Evolutionary conservation across 2,329 filamentous ascomycete species (phyloP).

Genomic region (Trichoderma atrobrunneum): DNA sequence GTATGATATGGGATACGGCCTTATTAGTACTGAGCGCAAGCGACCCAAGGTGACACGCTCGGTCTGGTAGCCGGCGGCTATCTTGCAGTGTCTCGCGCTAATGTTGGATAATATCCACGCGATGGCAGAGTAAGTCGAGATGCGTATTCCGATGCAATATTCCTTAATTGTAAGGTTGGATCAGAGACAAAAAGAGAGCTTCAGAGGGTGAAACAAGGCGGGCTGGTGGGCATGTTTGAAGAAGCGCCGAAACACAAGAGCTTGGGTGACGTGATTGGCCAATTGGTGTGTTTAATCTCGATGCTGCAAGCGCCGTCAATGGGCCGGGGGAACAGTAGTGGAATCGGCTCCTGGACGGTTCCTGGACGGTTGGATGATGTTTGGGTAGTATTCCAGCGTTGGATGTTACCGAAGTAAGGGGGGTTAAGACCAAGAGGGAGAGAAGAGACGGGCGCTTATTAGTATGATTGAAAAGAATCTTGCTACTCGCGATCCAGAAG

Average conservation of each 20-base stretch:
- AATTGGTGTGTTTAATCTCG: slow-evolving; percentile 8
- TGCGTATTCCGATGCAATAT: background rate
- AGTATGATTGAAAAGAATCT: slow-evolving; percentile 4
- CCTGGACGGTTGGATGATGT: slow-evolving; percentile 12
- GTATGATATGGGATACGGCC: background rate
- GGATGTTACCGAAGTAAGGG: background rate
- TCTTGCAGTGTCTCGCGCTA: slow-evolving; percentile 8
- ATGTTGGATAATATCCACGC: background rate
- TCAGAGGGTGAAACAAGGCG: slow-evolving; percentile 20
- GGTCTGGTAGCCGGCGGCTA: slow-evolving; percentile 11
- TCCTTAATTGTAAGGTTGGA: slow-evolving; percentile 1
- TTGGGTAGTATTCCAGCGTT: slow-evolving; percentile 12
- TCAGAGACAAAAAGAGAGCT: background rate
- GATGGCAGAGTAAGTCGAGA: background rate
- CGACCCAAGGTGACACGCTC: background rate
- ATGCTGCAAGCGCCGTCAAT: slow-evolving; percentile 20
- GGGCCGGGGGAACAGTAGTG: background rate
- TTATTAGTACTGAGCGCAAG: slow-evolving; percentile 7
- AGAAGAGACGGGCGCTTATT: slow-evolving; percentile 16
- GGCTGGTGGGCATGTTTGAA: slow-evolving; percentile 20
- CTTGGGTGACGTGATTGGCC: slow-evolving; percentile 17
- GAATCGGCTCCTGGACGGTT: slow-evolving; percentile 9
- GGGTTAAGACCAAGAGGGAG: background rate
- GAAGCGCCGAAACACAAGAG: slow-evolving; percentile 20
- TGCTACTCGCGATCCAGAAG: background rate